A percentile compares a stretch with the other conserved stretches of the same genome.
These are phyloP conservation scores for Hermanozyma aechmeae DNA, from an alignment of 805 yeast species.

Conservation along the genomic window DNA sequence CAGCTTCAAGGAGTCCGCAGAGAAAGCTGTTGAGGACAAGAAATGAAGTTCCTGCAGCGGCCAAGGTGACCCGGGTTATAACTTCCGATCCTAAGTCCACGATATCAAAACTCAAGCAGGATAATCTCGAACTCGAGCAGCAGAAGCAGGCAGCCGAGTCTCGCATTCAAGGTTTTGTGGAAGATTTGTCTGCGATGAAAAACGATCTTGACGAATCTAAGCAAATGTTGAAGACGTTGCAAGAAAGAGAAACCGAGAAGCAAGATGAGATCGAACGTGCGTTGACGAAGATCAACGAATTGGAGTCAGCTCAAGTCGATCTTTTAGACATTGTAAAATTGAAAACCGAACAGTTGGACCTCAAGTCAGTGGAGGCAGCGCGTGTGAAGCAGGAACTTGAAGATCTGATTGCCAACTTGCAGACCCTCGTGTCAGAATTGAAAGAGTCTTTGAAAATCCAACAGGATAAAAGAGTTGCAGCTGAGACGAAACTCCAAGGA, in stretches of 20 bases:
- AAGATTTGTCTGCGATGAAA: too few species aligned
- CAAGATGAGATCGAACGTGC: neutral
- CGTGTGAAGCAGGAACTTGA: too few species aligned
- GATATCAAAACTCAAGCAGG: too few species aligned
- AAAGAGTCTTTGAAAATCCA: neutral
- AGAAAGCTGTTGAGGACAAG: too few species aligned
- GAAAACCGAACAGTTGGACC: neutral
- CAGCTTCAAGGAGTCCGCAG: constrained; percentile 13
- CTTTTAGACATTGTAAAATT: neutral
- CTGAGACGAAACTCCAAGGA: neutral
- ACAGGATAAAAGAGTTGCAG: neutral
- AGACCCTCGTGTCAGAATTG: neutral
- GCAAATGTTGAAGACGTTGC: neutral
- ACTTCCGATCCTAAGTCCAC: too few species aligned
- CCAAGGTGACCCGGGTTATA: too few species aligned
- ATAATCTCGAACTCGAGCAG: too few species aligned
- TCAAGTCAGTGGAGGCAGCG: too few species aligned
- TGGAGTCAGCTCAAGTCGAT: neutral
- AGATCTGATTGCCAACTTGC: neutral
- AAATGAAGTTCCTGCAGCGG: too few species aligned
- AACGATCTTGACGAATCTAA: neutral
- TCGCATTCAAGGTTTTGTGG: too few species aligned
- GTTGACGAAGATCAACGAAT: neutral
- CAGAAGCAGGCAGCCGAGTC: too few species aligned
- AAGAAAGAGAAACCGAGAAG: neutral